Percentiles rank a stretch among this genome's conserved stretches.
phyloP scores from a whole-genome alignment of 257 asterid species.

The Nicotiana sylvestris region DNA sequence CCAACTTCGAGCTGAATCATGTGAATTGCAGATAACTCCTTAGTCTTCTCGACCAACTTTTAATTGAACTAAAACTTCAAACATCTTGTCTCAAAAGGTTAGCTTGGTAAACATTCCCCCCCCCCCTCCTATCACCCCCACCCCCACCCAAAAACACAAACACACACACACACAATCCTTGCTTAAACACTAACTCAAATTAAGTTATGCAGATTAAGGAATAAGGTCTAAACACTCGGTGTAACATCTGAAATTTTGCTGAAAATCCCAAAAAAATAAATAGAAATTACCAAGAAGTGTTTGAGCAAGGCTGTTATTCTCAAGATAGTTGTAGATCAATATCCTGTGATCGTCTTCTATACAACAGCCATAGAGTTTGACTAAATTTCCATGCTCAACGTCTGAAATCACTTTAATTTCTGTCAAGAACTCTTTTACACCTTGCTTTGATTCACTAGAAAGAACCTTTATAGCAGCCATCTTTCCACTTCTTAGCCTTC shows the following conservation, averaged over 20 bases:
- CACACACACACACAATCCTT: neutral
- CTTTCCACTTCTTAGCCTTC: constrained; percentile 64
- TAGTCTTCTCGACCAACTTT: neutral
- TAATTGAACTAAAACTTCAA: neutral
- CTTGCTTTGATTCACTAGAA: constrained; percentile 77
- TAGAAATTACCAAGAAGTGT: constrained; percentile 70
- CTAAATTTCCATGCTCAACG: constrained; percentile 72
- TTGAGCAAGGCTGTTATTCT: constrained; percentile 80
- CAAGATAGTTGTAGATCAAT: constrained; percentile 87
- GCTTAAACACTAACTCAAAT: neutral
- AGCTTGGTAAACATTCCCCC: neutral
- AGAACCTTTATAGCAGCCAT: constrained; percentile 95
- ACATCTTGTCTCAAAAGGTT: neutral
- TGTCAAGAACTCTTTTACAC: constrained; percentile 80
- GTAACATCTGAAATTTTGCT: neutral
- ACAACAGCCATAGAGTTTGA: constrained; percentile 89
- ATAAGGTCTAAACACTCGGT: neutral
- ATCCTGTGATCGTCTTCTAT: constrained; percentile 77
- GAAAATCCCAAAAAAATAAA: neutral
- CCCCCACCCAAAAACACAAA: neutral
- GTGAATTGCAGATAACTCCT: neutral
- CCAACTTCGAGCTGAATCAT: neutral
- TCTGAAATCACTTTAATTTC: constrained; percentile 88
- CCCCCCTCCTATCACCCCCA: no score
- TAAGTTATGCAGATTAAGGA: neutral